Base-by-base conservation (phyloP, 2,329 filamentous ascomycete genomes). In the Drechslerella dactyloides region DNA sequence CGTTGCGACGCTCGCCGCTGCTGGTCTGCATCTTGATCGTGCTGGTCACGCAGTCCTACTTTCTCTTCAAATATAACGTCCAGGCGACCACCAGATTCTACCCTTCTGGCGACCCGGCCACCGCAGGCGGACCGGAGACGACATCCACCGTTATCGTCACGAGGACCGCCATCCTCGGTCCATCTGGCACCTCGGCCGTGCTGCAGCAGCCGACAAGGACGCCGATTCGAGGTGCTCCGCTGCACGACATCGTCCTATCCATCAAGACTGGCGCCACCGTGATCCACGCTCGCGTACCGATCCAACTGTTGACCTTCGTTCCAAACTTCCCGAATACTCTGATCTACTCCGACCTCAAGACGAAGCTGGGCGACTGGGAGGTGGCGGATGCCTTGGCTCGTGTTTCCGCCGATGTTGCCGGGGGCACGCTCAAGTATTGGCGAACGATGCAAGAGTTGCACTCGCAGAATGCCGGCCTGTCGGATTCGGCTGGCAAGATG, bases 201-300 rank as follows among this genome's bases (percentile, higher is more conserved):
- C 54, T 70, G 23, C 59, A 63, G 21, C 54, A 48, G 19, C 48
- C 57, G 7, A 55, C 48, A 4, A 50, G 58, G 13, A 5, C 30
- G 23, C 42, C 68, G 10, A 23, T 72, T 30, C 42, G 68, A 42
- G 54, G 54, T 7, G 48, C 68, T 15, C 55, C 48, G 33, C 56
- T 72, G 33, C 33, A 60, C 30, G 68, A 72, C n/a, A 57, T 72
- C 40, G 68, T 72, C n/a, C 44, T 72, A 8, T 53, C 54, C n/a
- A 72, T 72, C 50, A 72, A 72, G 33, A 72, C 68, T n/a, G 68
- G 68, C 24, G 60, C 68, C 21, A 72, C 68, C 0, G 68, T 72
- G 33, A 65, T 72, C 33, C 60, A 65, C 17, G 54, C 68, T n/a
- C 42, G 68, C 42, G 60, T 72, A 23, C 68, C 68, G 2, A 60